A percentile compares a stretch with the other conserved stretches of the same genome.
phyloP scores from a whole-genome alignment of 345 rosid genomes.

The Lenwebbia sp. region DNA sequence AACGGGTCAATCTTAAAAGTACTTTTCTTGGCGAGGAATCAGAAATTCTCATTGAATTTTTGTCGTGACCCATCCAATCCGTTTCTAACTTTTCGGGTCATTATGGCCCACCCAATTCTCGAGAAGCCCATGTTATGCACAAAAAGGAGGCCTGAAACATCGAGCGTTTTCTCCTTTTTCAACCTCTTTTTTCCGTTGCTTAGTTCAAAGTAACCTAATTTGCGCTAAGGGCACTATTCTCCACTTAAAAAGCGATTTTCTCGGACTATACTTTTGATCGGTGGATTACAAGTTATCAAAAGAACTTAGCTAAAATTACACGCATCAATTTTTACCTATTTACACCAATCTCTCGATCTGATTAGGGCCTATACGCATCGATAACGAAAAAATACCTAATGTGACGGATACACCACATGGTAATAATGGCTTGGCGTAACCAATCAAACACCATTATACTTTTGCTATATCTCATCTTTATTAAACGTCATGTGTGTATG shows the following conservation, averaged over 20 bases:
- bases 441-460: fast-evolving
- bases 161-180: background rate
- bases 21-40: background rate
- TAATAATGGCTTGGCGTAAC: background rate
- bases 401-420: fast-evolving
- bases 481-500: background rate
- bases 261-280: background rate
- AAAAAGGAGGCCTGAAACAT: background rate
- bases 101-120: background rate
- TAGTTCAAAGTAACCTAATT: background rate
- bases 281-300: background rate
- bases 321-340: background rate
- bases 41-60: background rate
- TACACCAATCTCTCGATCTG: background rate
- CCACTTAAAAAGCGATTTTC: background rate
- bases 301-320: background rate
- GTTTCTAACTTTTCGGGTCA: background rate
- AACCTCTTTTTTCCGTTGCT: background rate
- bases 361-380: background rate
- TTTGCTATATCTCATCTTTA: background rate
- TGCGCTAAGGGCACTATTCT: background rate
- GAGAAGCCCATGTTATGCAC: background rate
- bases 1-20: background rate
- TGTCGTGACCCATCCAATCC: background rate
- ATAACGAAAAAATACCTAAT: background rate